Evolutionary conservation across 768 basidiomycete genomes (phyloP), one percentile per base, ranked within the genome.

Genomic region (Kwoniella mangroviensis): DNA sequence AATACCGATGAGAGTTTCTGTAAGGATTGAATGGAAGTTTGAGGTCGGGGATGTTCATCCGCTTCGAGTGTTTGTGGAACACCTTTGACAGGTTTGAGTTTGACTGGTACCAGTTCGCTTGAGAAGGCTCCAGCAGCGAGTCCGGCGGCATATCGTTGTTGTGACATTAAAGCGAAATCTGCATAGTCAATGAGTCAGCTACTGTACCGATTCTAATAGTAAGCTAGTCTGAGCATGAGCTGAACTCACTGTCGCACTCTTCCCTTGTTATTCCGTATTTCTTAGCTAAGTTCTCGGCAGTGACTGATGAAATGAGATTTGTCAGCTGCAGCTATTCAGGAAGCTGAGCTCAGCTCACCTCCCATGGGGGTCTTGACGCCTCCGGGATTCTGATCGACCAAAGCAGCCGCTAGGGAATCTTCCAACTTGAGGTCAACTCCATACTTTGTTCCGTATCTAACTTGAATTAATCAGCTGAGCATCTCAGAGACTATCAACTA

Each of bases 261-360:
- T 83, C 76, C 45, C 84, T 73, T 17, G 82, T 76, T 70, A 85
- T 83, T 21, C 83, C 83, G 67, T 84, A 85, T 74, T 84, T 84
- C 67, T 80, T 78, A 1, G 84, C 84, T 12, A 85, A 72, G 72
- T 85, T 85, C 76, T 85, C 84, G 12, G 84, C 84, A 7, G 84
- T 85, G 60, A 84, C 77, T 77, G 34, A 3, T 15, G 12, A 0
- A 26, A 40, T 56, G 17, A 26, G 19, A 19, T 15, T 10, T 40
- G 61, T 71, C 40, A 67, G 65, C 43, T 66, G 56, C 28, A 2
- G 28, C 41, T 19, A 34, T 15, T 21, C 21, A 22, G 3, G 43
- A 55, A 13, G 11, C 49, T n/a, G 13, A 55, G n/a, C 5, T 63
- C 34, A 42, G 65, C 75, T 74, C 60, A 79, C 83, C 74, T 24